These are phyloP conservation scores for Diaporthe citriasiana DNA, from an alignment of 2,329 filamentous ascomycete species.

Conservation along the genomic window DNA sequence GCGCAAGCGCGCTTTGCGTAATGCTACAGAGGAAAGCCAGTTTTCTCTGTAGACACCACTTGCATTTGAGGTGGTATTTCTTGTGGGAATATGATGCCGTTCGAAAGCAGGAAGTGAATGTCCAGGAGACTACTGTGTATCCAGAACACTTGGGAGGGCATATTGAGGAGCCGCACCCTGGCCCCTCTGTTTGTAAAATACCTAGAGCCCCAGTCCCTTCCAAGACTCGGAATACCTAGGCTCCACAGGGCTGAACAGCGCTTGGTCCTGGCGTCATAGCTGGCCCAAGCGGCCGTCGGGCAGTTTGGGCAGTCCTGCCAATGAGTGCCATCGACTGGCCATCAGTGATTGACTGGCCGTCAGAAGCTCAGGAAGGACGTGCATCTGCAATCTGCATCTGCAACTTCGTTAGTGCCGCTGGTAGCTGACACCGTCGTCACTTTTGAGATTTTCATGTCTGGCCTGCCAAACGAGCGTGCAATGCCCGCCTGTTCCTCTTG, in stretches of 20 bases:
- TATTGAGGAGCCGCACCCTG: conserved; percentile 13
- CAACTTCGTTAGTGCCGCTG: conserved; percentile 7
- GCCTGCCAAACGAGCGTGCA: conserved; percentile 4
- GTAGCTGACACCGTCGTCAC: conserved; percentile 12
- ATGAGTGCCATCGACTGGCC: background rate
- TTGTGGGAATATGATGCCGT: background rate
- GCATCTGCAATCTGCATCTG: conserved; percentile 23
- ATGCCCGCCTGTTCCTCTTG: background rate
- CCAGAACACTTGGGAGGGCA: background rate
- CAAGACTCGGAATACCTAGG: conserved; percentile 3
- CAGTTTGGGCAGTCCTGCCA: conserved; percentile 25
- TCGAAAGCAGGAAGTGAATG: background rate
- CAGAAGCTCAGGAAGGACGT: conserved; percentile 19
- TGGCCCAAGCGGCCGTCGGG: conserved; percentile 1
- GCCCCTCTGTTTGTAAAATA: background rate
- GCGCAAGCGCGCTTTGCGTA: background rate
- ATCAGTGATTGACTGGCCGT: conserved; percentile 9
- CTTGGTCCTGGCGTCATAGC: conserved; percentile 22
- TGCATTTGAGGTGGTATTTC: background rate
- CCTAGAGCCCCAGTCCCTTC: conserved; percentile 8
- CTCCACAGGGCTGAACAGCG: conserved; percentile 36
- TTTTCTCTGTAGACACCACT: background rate
- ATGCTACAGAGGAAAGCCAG: background rate
- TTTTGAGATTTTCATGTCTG: conserved; percentile 23
- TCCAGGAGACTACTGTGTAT: no score